A percentile compares a stretch with the other conserved stretches of the same genome.
These are phyloP conservation scores for Scleromitrula shiraiana DNA, from an alignment of 2,329 filamentous ascomycete genomes.

Conservation along the genomic window DNA sequence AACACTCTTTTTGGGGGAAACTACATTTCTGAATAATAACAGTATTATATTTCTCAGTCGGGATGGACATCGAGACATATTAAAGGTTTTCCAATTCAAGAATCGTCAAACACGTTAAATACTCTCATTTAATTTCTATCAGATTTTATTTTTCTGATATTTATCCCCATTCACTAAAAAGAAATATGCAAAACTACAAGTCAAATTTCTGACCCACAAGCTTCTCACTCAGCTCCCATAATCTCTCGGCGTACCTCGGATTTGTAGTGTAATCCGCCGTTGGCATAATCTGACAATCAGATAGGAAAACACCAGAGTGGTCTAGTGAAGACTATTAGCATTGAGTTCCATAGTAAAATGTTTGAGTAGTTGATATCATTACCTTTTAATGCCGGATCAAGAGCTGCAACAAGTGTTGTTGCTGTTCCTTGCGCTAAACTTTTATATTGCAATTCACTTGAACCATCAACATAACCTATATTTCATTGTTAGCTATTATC, in stretches of 20 bases:
- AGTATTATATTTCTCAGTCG: too few relatives aligned
- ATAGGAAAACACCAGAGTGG: slow-evolving; percentile 7
- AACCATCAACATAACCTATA: background rate
- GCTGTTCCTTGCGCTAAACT: background rate
- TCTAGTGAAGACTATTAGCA: background rate
- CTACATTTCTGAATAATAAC: too few relatives aligned
- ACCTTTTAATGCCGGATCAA: slow-evolving; percentile 6
- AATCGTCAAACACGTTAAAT: background rate
- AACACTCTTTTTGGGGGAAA: too few relatives aligned
- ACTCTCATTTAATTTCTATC: too few relatives aligned
- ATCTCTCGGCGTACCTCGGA: slow-evolving; percentile 4
- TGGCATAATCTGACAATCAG: slow-evolving; percentile 6
- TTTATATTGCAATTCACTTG: background rate
- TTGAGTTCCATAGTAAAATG: background rate
- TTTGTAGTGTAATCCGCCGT: background rate
- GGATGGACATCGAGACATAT: too few relatives aligned
- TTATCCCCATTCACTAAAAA: too few relatives aligned
- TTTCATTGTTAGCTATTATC: background rate
- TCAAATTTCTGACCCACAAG: slow-evolving; percentile 14
- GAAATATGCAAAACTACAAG: background rate
- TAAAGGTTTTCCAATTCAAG: too few relatives aligned
- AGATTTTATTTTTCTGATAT: too few relatives aligned
- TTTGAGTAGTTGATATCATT: background rate
- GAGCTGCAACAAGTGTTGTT: slow-evolving; percentile 2
- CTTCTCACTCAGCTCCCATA: slow-evolving; percentile 14